phyloP scores from a whole-genome alignment of 805 yeast genomes.

The Hanseniaspora jakobsenii region DNA sequence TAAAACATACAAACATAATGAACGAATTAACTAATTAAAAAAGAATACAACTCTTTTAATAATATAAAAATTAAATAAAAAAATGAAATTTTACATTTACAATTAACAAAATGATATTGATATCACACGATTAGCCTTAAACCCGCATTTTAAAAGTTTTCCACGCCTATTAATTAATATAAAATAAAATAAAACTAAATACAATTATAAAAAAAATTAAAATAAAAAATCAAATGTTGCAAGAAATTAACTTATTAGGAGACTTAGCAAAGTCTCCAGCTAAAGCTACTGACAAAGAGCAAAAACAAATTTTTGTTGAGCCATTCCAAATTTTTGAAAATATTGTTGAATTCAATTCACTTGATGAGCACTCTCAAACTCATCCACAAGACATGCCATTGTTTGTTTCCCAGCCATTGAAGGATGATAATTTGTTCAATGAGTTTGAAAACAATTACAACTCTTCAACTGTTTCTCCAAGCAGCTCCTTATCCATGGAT shows the following conservation, averaged over 20 bases:
- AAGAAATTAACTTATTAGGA: constrained; percentile 2
- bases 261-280: neutral
- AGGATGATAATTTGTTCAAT: neutral
- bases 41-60: neutral
- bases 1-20: neutral
- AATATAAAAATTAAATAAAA: neutral
- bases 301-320: neutral
- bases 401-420: neutral
- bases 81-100: too few relatives aligned
- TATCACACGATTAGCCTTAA: too few relatives aligned
- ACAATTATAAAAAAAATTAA: neutral
- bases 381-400: neutral
- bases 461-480: neutral
- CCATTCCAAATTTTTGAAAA: constrained; percentile 4
- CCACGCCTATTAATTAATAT: too few relatives aligned
- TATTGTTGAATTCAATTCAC: neutral
- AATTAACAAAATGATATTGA: too few relatives aligned
- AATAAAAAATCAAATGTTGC: too few relatives aligned
- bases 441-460: neutral
- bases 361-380: neutral
- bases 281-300: neutral
- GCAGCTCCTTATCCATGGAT: neutral
- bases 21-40: too few relatives aligned
- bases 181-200: neutral
- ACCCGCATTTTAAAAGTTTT: too few relatives aligned